Conservation (phyloP, 495 filamentous ascomycete species). For the Collariella sp. region DNA sequence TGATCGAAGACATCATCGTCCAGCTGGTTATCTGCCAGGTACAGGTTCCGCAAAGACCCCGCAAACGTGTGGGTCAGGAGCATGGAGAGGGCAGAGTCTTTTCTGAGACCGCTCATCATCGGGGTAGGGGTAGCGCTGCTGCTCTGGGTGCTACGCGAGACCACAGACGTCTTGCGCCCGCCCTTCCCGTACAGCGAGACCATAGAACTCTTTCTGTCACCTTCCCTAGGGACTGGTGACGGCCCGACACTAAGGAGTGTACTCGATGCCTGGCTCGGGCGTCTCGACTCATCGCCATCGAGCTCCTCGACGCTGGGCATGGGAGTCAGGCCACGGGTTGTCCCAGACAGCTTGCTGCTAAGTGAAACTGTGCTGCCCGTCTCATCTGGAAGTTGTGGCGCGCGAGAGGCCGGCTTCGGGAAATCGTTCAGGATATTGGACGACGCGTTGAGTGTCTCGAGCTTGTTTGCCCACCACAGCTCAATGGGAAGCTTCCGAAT, state of each 20-base stretch:
- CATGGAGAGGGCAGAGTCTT: slow-evolving; percentile 73
- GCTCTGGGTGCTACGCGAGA: slow-evolving; percentile 52
- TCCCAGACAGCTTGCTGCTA: slow-evolving; percentile 39
- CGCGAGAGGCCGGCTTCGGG: slow-evolving; percentile 66
- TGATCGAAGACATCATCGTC: slow-evolving; percentile 93
- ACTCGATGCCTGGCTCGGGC: slow-evolving; percentile 77
- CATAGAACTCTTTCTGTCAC: slow-evolving; percentile 69
- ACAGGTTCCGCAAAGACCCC: slow-evolving; percentile 70
- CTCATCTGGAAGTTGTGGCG: slow-evolving; percentile 50
- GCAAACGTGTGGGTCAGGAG: slow-evolving; percentile 76
- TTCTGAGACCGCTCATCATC: slow-evolving; percentile 45
- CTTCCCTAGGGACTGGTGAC: slow-evolving; percentile 52
- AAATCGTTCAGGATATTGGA: slow-evolving; percentile 87
- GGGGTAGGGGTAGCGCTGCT: slow-evolving; percentile 37
- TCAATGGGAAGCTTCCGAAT: slow-evolving; percentile 79
- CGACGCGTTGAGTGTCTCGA: slow-evolving; percentile 90
- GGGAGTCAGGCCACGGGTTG: slow-evolving; percentile 43
- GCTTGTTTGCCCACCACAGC: slow-evolving; percentile 79
- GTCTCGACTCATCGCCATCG: slow-evolving; percentile 59
- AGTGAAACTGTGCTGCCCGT: slow-evolving; percentile 17
- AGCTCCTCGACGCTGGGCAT: slow-evolving; percentile 74
- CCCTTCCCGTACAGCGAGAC: slow-evolving; percentile 67
- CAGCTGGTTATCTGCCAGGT: slow-evolving; percentile 86
- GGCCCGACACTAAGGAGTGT: slow-evolving; percentile 65
- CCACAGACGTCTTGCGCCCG: slow-evolving; percentile 73